Base-by-base conservation (phyloP, 2,329 filamentous ascomycete genomes). In the Fusarium praegraminearum region DNA sequence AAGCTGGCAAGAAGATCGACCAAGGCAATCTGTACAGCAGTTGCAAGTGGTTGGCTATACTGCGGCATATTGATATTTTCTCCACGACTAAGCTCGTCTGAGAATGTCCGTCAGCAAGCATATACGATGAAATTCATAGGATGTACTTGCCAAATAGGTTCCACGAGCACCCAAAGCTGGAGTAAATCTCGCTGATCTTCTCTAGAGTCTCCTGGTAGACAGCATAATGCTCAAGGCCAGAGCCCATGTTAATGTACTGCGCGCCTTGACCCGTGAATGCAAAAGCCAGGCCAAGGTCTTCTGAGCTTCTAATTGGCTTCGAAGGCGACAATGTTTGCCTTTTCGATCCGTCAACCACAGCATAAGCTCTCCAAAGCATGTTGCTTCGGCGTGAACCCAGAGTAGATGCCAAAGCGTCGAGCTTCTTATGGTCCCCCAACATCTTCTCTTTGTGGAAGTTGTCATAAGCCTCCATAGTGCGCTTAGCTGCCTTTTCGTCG, bases 21-120 rank as follows among this genome's bases (percentile, higher is more conserved):
- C 11, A 86, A 65, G 0, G 80, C 80, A 5, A 87, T 72, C 67
- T 87, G 84, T 1, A 86, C 59, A 0, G 83, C 81, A 0, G 82
- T 83, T 62, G 77, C 80, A 3, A 76, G 55, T 45, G 82, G 81
- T 61, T 83, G 80, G 20, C 66, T 80, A 58, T 83, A 78, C 49
- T 82, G 70, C 0, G 82, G 78, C n/a, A 76, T 52, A n/a, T 76
- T 71, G 5, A 83, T 76, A 12, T 73, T 61, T 0, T 64, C 46
- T 0, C 7, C 9, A 0, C 18, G 33, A 1, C 36, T 30, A 1
- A 56, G 22, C 15, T 62, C 51, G 2, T 51, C 57, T 65, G 1
- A 1, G 15, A 2, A 6, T 0, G 3, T 30, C 10, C 12, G 32
- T 20, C 1, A 43, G 7, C 47, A 18, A n/a, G 6, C 11, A 1